Evolutionary conservation across 2,329 filamentous ascomycete species (phyloP).

Genomic region (Periglandula ipomoeae): DNA sequence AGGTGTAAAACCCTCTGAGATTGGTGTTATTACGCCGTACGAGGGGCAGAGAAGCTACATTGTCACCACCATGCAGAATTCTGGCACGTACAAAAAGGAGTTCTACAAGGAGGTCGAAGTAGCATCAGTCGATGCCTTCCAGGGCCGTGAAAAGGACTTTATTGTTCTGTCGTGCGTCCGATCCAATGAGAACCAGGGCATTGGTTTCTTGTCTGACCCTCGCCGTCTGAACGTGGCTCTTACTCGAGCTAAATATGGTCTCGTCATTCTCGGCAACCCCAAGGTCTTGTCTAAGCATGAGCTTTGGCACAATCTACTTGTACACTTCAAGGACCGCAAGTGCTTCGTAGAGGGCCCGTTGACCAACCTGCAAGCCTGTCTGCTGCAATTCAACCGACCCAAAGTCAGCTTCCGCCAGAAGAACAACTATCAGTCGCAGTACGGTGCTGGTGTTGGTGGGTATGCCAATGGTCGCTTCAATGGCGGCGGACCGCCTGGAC

Average conservation of each 20-base stretch:
- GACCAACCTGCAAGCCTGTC: constrained; percentile 88
- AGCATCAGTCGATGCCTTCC: constrained; percentile 96
- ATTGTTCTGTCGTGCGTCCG: constrained; percentile 96
- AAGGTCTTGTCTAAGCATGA: constrained; percentile 97
- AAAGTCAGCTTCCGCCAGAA: constrained; percentile 91
- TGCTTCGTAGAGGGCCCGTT: constrained; percentile 93
- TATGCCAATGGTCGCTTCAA: constrained; percentile 33
- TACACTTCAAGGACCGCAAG: constrained; percentile 95
- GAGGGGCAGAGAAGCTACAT: constrained; percentile 98
- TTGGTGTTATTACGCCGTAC: constrained; percentile 97
- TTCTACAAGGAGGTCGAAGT: constrained; percentile 98
- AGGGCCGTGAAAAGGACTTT: constrained; percentile 97
- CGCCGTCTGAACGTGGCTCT: constrained; percentile 94
- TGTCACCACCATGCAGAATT: constrained; percentile 98
- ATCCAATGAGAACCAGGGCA: constrained; percentile 97
- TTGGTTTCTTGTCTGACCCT: constrained; percentile 96
- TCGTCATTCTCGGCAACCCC: constrained; percentile 94
- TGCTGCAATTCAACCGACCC: constrained; percentile 89
- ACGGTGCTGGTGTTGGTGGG: constrained; percentile 36
- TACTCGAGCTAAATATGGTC: constrained; percentile 91
- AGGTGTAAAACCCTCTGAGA: constrained; percentile 84
- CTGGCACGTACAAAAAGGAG: constrained; percentile 95
- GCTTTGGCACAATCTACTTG: constrained; percentile 88
- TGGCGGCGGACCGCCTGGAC: constrained; percentile 28
- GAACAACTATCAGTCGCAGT: constrained; percentile 64